Evolutionary conservation across 805 yeast genomes (phyloP), one percentile per base, ranked within the genome.

Genomic region (Saturnispora zaruensis): DNA sequence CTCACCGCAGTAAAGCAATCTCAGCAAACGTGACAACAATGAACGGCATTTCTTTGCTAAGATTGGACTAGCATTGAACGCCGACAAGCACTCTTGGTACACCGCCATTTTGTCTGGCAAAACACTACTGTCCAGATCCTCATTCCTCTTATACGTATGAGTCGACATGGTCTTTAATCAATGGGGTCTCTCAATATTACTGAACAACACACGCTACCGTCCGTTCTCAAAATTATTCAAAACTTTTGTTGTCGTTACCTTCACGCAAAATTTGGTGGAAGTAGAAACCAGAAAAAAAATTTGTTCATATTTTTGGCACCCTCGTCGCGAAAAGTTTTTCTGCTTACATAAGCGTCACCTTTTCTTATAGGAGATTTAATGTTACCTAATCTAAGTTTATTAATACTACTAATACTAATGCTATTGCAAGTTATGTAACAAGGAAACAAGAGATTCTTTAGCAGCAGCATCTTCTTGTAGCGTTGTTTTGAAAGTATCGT

Each of bases 61-160:
- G 52, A 90, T 84, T 9, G 96, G 96, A 41, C 93, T 77, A 55
- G 90, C 87, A 71, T 90, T 91, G 77, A 93, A 93, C 53, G 87
- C 90, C 57, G 86, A 86, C 62, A 87, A 73, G 73, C 97, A 90
- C 66, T 90, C 96, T 70, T 93, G 99, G 67, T 85, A 91, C 55
- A 93, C 90, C 9, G 96, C 84, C 98, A 93, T 93, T 70, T 90
- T 90, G 70, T 93, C 98, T 50, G 96, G 95, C 58, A 78, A 67
- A 32, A 75, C 71, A 51, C 83, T 81, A 45, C 84, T 73, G 57
- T 77, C 87, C 50, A 78, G 64, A 64, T 85, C 88, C 63, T 89
- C 96, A 68, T 77, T 79, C 71, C 87, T 86, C 72, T 88, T 89
- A 70, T 87, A 88, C 42, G 85, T 74, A 57, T 74, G 81, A 36